Evolutionary conservation across 2,329 filamentous ascomycete species (phyloP).

Genomic region (Alternaria triticimaculans): DNA sequence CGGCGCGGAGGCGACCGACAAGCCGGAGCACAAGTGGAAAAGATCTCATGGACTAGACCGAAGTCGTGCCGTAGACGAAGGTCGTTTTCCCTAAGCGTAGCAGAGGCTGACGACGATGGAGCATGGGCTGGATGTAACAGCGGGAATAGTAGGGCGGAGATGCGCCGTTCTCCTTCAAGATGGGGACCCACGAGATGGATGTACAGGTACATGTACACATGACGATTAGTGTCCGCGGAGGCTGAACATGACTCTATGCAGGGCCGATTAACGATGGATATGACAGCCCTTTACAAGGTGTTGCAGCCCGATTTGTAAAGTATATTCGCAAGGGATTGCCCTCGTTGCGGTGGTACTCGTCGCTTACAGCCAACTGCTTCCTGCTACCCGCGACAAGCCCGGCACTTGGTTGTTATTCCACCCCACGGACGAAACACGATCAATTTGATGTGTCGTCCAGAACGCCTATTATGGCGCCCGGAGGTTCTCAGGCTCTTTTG

Average conservation of each 20-base stretch:
- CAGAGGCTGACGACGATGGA: background rate
- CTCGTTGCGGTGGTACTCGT: background rate
- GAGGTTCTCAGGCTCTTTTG: background rate
- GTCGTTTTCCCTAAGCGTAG: background rate
- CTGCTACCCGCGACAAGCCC: background rate
- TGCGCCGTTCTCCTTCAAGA: background rate
- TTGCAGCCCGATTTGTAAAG: conserved; percentile 1
- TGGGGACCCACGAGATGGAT: background rate
- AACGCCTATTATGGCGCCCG: background rate
- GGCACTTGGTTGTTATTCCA: background rate
- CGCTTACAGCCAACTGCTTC: background rate
- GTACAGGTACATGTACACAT: conserved; percentile 3
- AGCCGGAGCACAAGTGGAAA: background rate
- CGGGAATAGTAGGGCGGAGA: background rate
- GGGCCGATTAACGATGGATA: background rate
- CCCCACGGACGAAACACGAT: background rate
- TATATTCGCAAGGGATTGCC: background rate
- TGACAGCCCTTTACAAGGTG: background rate
- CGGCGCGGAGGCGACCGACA: background rate
- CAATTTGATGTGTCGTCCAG: background rate
- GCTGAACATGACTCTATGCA: background rate
- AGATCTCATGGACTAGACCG: background rate
- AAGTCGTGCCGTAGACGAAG: conserved; percentile 1
- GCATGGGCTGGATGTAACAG: background rate
- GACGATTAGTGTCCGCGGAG: conserved; percentile 3